phyloP scores from a whole-genome alignment of 805 yeast species.

The Ogataea degrootiae region DNA sequence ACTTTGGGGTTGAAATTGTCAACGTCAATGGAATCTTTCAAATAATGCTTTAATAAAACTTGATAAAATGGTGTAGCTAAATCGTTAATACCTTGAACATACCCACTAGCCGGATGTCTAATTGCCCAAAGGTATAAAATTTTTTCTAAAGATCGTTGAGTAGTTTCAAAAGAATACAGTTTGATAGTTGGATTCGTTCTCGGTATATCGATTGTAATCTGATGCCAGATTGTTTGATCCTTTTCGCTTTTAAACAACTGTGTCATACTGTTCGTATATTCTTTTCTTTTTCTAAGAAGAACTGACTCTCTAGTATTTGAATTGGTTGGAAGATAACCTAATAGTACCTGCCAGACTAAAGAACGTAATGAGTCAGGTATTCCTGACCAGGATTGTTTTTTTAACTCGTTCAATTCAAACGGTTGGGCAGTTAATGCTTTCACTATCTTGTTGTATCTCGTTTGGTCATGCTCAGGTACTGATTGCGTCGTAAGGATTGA shows the following conservation, averaged over 20 bases:
- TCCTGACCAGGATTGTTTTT: conserved; percentile 91
- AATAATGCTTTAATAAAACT: conserved; percentile 70
- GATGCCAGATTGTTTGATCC: conserved; percentile 88
- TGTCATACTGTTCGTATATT: conserved; percentile 70
- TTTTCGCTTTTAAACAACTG: conserved; percentile 55
- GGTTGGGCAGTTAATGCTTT: conserved; percentile 46
- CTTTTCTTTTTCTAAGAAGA: conserved; percentile 75
- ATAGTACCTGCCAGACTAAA: conserved; percentile 78
- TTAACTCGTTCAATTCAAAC: conserved; percentile 66
- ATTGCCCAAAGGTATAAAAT: conserved; percentile 91
- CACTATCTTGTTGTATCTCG: conserved; percentile 65
- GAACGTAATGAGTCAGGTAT: conserved; percentile 80
- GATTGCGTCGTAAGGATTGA: conserved; percentile 26
- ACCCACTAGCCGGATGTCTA: conserved; percentile 96
- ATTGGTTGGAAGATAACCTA: conserved; percentile 89
- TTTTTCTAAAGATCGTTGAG: conserved; percentile 76
- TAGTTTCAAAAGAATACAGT: conserved; percentile 61
- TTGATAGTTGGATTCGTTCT: conserved; percentile 85
- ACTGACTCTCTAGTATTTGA: conserved; percentile 67
- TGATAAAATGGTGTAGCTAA: conserved; percentile 90
- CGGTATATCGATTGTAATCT: conserved; percentile 90
- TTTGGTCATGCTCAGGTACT: conserved; percentile 37
- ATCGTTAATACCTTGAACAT: conserved; percentile 96
- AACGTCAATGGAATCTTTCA: conserved; percentile 40
- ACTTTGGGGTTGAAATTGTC: conserved; percentile 58